Conservation (phyloP, 2,329 filamentous ascomycete species). For the Beauveria medogensis region DNA sequence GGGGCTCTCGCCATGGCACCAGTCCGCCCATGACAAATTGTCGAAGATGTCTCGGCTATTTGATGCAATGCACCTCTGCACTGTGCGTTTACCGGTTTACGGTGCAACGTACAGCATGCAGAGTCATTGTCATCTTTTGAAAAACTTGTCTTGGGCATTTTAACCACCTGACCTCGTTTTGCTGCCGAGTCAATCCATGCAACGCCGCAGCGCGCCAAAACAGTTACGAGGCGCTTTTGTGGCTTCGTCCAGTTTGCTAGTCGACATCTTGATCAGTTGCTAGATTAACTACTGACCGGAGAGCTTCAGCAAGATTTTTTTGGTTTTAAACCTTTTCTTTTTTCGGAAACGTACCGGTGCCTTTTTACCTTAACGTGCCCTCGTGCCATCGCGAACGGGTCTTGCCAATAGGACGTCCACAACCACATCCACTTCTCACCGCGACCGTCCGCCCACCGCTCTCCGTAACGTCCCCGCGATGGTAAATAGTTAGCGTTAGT, state of each 20-base stretch:
- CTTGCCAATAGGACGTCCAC: neutral
- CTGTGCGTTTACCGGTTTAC: too few species aligned
- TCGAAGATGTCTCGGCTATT: too few species aligned
- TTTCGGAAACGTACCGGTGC: too few species aligned
- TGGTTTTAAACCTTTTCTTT: neutral
- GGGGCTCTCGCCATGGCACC: too few species aligned
- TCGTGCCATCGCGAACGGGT: neutral
- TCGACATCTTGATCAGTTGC: too few species aligned
- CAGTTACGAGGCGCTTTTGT: neutral
- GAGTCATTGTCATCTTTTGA: too few species aligned
- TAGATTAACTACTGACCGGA: neutral
- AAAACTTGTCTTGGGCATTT: neutral
- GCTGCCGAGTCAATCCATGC: neutral
- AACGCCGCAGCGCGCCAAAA: neutral
- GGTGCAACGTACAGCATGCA: too few species aligned
- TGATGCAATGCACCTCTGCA: too few species aligned
- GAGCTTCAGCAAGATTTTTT: neutral
- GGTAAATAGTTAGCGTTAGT: neutral
- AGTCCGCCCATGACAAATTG: too few species aligned
- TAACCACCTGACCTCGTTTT: neutral
- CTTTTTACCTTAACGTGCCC: neutral
- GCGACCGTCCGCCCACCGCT: neutral
- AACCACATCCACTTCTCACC: neutral
- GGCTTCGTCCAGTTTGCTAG: neutral
- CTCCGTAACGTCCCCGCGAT: neutral